Evolutionary conservation across 306 rosid species (phyloP), one percentile per base, ranked within the genome.

Genomic region (Sechiopsis laciniata): DNA sequence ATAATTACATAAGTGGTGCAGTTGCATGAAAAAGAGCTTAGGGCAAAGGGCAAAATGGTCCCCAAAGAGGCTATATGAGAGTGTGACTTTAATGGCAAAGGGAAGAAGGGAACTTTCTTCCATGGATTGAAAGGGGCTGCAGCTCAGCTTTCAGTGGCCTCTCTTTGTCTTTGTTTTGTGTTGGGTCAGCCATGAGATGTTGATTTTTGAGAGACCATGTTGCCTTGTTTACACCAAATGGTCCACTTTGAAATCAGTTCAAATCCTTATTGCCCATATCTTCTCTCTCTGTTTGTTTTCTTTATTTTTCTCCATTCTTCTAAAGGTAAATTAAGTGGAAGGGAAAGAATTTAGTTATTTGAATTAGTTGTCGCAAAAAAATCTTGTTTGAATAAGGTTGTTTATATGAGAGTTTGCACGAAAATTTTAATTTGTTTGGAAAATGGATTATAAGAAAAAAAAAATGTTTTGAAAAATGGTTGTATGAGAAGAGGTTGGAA

Each of bases 61-160:
- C 75, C 79, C 77, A 51, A 32, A 32, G 32, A 29, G 65, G 67
- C 81, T 21, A 46, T 53, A 26, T 26, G 29, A 26, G 92, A 83
- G 74, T 78, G 73, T 81, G 91, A 84, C 89, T 87, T 81, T 80
- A 82, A 81, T 84, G 90, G 82, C 84, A 82, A 84, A 78, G 82
- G 76, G 82, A 68, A 79, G 82, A 77, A 53, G 73, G 42, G 16
- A 6, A 15, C 55, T 51, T 51, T 51, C 77, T 88, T 72, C 66
- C 76, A 78, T 80, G 85, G 74, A 75, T 62, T 46, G 75, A 79
- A 82, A 74, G 70, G 64, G 77, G 81, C 67, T 60, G 84, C 73
- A 78, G 75, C 69, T 63, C 52, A 19, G 26, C 19, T 56, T 7
- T 17, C n/a, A 40, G 2, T 66, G 72, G 72, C 35, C 72, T 66